Evolutionary conservation across 768 basidiomycete genomes (phyloP), one percentile per base, ranked within the genome.

Genomic region (Ramaria sp.): DNA sequence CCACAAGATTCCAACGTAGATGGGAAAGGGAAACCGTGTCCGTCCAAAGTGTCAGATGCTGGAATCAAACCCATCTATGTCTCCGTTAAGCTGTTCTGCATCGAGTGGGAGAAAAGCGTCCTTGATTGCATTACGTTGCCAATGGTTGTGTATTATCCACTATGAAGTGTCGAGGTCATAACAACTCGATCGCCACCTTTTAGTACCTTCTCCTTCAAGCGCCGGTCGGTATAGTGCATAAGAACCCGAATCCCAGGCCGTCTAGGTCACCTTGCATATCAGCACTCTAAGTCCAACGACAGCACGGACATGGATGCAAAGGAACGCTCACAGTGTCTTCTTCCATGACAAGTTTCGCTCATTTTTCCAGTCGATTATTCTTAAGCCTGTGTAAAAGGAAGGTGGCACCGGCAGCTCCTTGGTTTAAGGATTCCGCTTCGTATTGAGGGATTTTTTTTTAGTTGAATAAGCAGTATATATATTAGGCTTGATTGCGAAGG

Each of bases 151-250:
- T 30, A 10, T 57, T 55, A 94, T 54, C 93, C 92, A 2, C 95
- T 95, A 64, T 98, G 95, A 50, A 98, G 70, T 0, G 94, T 97
- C 20, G 91, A 95, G 59, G 98, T 98, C 69, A 99, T 95, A 15
- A 97, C 91, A 60, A 98, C 79, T 71, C 94, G 89, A 67, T 99
- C 96, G 0, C 79, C 76, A 34, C 82, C 73, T 67, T 86, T 72
- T 57, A 98, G 67, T 95, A 96, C 90, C 84, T 68, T 97, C 95
- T 33, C 91, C 92, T 68, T 97, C 95, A 7, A 98, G 75, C 69
- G 97, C 94, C 95, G 97, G 64, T 98, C 95, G 1, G 90, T 89
- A 63, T 95, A 90, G 65, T 98, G 97, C 53, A 99, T 82, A n/a
- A 99, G 75, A 3, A 98, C 95, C 3, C 98, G 75, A 37, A 99